Base-by-base conservation (phyloP, 2,329 filamentous ascomycete genomes). In the Hymenotorrendiella dingleyae region DNA sequence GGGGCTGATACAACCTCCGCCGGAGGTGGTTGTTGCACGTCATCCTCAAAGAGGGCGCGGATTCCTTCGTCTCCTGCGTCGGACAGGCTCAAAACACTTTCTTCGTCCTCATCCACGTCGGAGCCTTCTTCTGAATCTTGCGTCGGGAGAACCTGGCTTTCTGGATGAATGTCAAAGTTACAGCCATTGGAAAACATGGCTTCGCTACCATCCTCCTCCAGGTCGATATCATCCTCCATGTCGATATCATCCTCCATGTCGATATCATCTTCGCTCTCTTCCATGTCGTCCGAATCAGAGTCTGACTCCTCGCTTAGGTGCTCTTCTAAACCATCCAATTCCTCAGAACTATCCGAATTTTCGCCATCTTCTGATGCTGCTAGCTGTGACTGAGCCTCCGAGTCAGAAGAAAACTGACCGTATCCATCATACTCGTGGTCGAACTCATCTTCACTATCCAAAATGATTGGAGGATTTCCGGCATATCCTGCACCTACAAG, bases 41-140 rank as follows among this genome's bases (percentile, higher is more conserved):
- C 46, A 22, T 54, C 54, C 14, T 44, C 47, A 14, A 49, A 45
- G 10, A 59, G 42, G 27, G 42, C 52, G 38, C 40, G 45, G 20
- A 58, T 36, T 14, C 50, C 54, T 39, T 53, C 53, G 14, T 38
- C 45, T 2, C 46, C 54, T 27, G 51, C 54, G 22, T 57, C 54
- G 2, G 50, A 52, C 14, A 57, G 53, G 10, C 52, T 48, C 27
- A 54, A 36, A 14, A 58, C 53, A 27, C 53, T 58, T 11, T 52
- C 40, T 30, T 51, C 37, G 8, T 43, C 43, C 22, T 40, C 45
- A 16, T 43, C 43, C 6, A n/a, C n/a, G 19, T 30, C 24, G 17
- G 26, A 37, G 16, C 33, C 33, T 33, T 12, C 21, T 12, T 14
- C 23, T 17, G 16, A n/a, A 10, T 9, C 24, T 26, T 23, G 40